Evolutionary conservation across 2,329 filamentous ascomycete genomes (phyloP).

Genomic region (Cladosporium oxysporum): DNA sequence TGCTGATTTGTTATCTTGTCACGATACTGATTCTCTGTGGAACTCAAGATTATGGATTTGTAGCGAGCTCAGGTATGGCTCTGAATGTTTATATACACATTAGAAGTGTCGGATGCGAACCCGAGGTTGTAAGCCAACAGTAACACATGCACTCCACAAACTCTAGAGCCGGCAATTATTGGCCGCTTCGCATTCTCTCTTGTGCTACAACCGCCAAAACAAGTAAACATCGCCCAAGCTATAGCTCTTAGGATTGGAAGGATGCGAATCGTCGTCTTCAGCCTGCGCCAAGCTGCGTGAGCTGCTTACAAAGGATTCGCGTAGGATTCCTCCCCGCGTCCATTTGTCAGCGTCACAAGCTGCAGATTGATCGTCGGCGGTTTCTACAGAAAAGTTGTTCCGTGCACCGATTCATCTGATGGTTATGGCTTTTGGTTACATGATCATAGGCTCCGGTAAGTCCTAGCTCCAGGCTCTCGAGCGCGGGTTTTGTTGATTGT

Average conservation of each 20-base stretch:
- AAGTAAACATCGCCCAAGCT: not conserved
- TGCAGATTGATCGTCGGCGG: not conserved
- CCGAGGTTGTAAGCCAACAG: not conserved
- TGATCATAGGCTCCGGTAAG: not conserved
- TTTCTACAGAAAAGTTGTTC: not conserved
- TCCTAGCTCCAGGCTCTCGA: not conserved
- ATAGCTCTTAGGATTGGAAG: not conserved
- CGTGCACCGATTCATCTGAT: no score
- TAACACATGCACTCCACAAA: not conserved
- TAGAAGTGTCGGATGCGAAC: not conserved
- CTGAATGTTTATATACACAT: not conserved
- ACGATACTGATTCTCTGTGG: not conserved
- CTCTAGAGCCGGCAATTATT: not conserved
- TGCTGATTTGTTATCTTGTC: not conserved
- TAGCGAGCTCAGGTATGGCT: not conserved
- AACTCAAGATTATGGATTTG: not conserved
- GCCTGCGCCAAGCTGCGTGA: not conserved
- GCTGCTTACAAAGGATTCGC: not conserved
- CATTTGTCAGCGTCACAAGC: not conserved
- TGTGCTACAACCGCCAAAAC: not conserved
- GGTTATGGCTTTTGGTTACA: not conserved
- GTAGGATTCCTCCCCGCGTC: not conserved
- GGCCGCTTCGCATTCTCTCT: not conserved
- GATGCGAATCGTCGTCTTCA: not conserved
- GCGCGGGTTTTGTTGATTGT: not conserved